Base-by-base conservation (phyloP, 495 filamentous ascomycete species). In the Penicillium psychrofluorescens region DNA sequence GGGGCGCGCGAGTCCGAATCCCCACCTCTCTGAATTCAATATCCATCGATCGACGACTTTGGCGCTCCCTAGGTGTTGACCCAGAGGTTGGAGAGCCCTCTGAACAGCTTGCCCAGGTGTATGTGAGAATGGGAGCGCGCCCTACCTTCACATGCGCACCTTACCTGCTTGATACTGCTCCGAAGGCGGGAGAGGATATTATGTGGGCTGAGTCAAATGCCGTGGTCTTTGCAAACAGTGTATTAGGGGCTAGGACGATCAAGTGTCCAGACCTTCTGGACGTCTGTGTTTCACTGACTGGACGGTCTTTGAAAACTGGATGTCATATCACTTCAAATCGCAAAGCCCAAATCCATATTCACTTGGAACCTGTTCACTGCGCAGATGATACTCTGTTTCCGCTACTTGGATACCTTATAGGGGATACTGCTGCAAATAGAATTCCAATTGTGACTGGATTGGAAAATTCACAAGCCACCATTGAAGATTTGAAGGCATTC, bases 261-360 rank as follows among this genome's bases (percentile, higher is more conserved):
- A 66, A 63, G 39, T 63, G 57, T 35, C 62, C 62, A 0, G 62
- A 62, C 29, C 58, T 58, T 27, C 44, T 66, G 8, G 60, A 66
- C 33, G 45, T 66, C 7, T 58, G 50, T 14, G 53, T 62, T 43
- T 56, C 58, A 0, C 38, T 66, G 43, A 66, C 63, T 4, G 63
- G 63, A 0, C 50, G 58, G 1, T 49, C 60, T 0, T 43, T 45
- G 1, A 51, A 49, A 12, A 49, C 31, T 1, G 58, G 58, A 4
- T 45, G 40, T n/a, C 53, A 58, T 36, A 8, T 61, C 9, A 32
- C 36, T 0, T 38, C 40, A 8, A 46, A 51, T 11, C 52, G 58
- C 0, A 40, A 36, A 15, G 49, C 49, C 2, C 29, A 12, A 1
- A 12, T 54, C 2, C 16, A 46, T 7, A 46, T 53, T 27, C 40